Base-by-base conservation (phyloP, 1,139 yeast species). In the Maudiozyma humilis region DNA sequence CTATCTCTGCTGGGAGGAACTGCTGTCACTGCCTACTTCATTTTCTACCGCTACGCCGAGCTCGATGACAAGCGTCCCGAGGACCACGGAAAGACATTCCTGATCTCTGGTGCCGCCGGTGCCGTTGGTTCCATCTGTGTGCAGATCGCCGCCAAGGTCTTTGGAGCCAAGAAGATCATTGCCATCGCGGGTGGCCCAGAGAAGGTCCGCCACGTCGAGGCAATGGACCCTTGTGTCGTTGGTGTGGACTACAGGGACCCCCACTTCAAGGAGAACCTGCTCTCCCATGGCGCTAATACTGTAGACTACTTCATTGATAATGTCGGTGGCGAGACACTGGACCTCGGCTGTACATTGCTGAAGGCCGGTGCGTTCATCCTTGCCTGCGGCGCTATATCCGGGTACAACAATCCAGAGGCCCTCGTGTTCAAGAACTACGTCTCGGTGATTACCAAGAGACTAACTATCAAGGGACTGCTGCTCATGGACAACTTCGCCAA, bases 91-190 rank as follows among this genome's bases (percentile, higher is more conserved):
- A 70, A 70, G 47, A 60, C 68, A 8, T 72, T 76, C 44, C 60
- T 78, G 39, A 69, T 80, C 31, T 75, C 82, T 23, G 86, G 84
- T 46, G 87, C 87, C 19, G 75, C 83, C 6, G 82, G 88, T 49
- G 85, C 85, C 23, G 80, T 81, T 32, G 87, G 88, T 25, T 69
- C 78, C n/a, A 63, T 72, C 44, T 78, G 70, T 31, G 75, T 78
- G 34, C 86, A 79, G 60, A 56, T 79, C 25, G 81, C 85, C 40
- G 69, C 77, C 49, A 65, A 73, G 44, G 58, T 76, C 13, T 66
- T 73, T 54, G 75, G 75, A 40, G 80, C 80, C 31, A 63, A 68
- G 43, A 73, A 69, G 51, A 82, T 81, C 31, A 69, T 80, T 57
- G 87, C 82, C 44, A 71, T 79, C 53, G 78, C 85, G 17, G 84